Conservation (phyloP, 805 yeast species). For the Candida caryicola region DNA sequence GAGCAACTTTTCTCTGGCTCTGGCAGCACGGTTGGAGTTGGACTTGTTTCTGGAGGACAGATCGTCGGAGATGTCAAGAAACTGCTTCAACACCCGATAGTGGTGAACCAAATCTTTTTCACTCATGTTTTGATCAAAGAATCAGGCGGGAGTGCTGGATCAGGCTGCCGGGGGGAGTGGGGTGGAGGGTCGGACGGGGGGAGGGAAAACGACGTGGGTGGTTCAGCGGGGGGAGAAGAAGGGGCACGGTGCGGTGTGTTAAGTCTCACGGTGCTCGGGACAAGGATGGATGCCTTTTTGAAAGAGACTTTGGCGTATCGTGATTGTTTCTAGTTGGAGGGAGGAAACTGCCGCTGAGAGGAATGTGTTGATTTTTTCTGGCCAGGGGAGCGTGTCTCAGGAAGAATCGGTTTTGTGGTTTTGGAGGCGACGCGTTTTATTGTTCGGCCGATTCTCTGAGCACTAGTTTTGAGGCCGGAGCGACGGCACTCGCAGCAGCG, state of each 20-base stretch:
- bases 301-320: background rate
- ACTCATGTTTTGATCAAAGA: constrained; percentile 2
- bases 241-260: background rate
- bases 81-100: constrained; percentile 49
- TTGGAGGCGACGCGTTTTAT: constrained; percentile 5
- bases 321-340: background rate
- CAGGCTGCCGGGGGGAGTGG: no score
- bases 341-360: background rate
- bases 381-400: background rate
- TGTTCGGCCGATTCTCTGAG: constrained; percentile 1
- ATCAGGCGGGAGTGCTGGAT: background rate
- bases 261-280: no score
- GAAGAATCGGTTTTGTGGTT: background rate
- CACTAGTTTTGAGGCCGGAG: no score
- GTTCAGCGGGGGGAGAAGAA: background rate
- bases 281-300: no score
- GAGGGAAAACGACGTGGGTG: no score
- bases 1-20: constrained; percentile 81
- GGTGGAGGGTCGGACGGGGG: no score
- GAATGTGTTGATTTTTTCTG: background rate
- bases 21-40: constrained; percentile 60
- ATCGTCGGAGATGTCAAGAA: constrained; percentile 50
- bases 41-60: constrained; percentile 35
- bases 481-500: no score
- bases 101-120: constrained; percentile 40